A percentile compares a stretch with the other conserved stretches of the same genome.
Evolutionary conservation across 345 rosid species (phyloP).

Genomic region (Luvunga scandens): DNA sequence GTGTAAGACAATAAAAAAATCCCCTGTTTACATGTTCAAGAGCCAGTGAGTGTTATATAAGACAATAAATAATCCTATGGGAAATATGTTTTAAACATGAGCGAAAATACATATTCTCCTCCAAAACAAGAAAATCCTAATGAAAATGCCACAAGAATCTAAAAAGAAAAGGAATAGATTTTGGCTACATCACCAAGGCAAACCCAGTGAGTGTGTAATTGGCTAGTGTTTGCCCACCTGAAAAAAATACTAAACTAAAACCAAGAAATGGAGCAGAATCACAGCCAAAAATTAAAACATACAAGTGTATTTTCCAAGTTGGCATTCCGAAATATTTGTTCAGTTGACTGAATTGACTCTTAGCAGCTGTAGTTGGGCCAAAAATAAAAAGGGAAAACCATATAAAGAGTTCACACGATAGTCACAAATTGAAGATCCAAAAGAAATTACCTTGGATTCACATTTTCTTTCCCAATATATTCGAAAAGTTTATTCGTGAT

Average conservation of each 20-base stretch:
- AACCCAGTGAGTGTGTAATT: neutral
- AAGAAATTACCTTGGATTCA: neutral
- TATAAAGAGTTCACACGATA: too few relatives aligned
- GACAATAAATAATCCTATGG: too few relatives aligned
- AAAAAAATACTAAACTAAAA: too few relatives aligned
- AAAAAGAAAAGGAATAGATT: too few relatives aligned
- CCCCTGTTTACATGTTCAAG: neutral
- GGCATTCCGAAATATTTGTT: neutral
- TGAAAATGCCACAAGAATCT: neutral
- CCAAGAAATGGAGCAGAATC: neutral
- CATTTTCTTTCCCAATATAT: neutral
- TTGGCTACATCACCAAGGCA: neutral
- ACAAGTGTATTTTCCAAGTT: neutral
- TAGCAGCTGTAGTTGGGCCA: neutral
- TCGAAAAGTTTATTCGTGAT: neutral
- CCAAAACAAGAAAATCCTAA: neutral
- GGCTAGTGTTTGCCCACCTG: neutral
- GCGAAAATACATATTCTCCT: neutral
- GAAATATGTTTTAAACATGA: neutral
- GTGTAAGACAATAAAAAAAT: too few relatives aligned
- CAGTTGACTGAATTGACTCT: neutral
- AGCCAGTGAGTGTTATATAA: neutral
- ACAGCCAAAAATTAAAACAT: neutral
- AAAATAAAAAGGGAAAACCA: neutral
- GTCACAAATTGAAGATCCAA: neutral